Evolutionary conservation across 2,329 filamentous ascomycete species (phyloP), one percentile per base, ranked within the genome.

Genomic region (Talaromyces sp.): DNA sequence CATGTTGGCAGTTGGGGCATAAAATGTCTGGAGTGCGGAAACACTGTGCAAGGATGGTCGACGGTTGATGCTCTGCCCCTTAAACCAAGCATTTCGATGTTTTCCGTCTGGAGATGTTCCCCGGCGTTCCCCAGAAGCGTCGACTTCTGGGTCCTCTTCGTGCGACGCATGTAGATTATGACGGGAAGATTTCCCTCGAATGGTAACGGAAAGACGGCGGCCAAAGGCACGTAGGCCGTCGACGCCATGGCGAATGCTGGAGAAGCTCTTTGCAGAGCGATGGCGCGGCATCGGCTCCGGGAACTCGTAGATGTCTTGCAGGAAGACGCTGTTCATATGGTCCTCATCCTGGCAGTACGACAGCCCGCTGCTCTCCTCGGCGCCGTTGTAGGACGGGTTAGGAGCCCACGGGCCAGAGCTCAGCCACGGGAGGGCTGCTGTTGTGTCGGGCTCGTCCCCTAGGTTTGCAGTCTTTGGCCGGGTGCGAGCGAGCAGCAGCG

Each of bases 231-330:
- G 73, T 58, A 78, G 61, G 5, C 76, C 76, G 59, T 75, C 61
- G 62, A 78, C 73, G 3, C 75, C 73, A 61, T 78, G 74, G 53
- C 75, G 73, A 58, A 78, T 64, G 41, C 66, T 74, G 41, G 76
- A 78, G 64, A 78, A 77, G 62, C 75, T 78, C 66, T 75, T 78
- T 56, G 75, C 67, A 46, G 66, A 64, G 35, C 72, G 74, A 26
- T 70, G 72, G n/a, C 69, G 67, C n/a, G 69, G 69, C 14, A 63
- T 63, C 9, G 69, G 68, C 29, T 71, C 68, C 3, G 72, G 68
- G 24, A 74, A 72, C 21, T 68, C 66, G 38, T 67, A 67, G 55
- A 69, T 69, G 32, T 74, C 73, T 58, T 75, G 72, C 51, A 75
- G 50, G 1, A 68, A 70, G 5, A 67, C 64, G 1, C 58, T 68